Base-by-base conservation (phyloP, 768 basidiomycete species). In the Coprinellus aureogranulatus region DNA sequence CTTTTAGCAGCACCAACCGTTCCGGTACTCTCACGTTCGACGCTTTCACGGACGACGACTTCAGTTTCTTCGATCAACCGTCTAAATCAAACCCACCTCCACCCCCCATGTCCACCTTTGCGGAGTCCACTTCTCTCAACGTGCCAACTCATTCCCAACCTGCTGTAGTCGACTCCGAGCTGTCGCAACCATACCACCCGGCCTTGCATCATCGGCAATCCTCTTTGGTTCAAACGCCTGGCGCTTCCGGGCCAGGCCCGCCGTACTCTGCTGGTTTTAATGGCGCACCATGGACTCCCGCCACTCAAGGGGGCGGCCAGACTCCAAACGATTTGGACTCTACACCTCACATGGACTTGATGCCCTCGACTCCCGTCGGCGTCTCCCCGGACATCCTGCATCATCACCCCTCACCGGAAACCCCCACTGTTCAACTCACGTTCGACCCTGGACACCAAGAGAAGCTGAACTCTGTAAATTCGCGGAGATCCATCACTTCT, bases 41-140 rank as follows among this genome's bases (percentile, higher is more conserved):
- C 22, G 80, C 77, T 1, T 87, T 93, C 63, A 92, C 92, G 0
- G 92, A 94, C 52, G 92, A 92, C 55, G 92, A 94, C 69, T 94
- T 94, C 69, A 88, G 83, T 67, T 94, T 91, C 70, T 94, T 93
- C 66, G 90, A 94, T 65, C 78, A 77, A 25, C 85, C 84, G 0
- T 74, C 80, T 1, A 55, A 57, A 30, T 14, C 25, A 14, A 31
- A 55, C 34, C 34, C 34, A n/a, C n/a, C n/a, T 14, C 34, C 34
- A 34, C 34, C 34, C 34, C 34, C 34, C 14, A 34, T 14, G 8
- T 14, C 6, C 34, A 14, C 34, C 6, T 34, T 14, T 14, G 14
- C 14, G 22, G 54, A 50, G 30, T 59, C 20, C 44, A 60, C 54
- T 27, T 28, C 55, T 37, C 42, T 54, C 20, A 45, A 46, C n/a